Evolutionary conservation across 306 rosid genomes (phyloP).

Genomic region (Bauhinia variegata): DNA sequence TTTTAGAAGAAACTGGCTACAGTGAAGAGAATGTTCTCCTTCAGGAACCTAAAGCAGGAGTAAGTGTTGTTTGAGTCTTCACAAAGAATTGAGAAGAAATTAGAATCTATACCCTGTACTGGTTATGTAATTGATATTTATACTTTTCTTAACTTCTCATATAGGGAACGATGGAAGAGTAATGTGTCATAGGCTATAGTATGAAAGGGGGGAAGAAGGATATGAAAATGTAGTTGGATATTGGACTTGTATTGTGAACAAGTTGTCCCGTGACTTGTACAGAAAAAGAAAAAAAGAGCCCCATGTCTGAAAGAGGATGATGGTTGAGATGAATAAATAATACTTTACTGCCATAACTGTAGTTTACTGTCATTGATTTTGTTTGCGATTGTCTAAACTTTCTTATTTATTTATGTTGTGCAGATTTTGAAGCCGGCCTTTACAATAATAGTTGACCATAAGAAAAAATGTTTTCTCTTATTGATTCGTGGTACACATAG

Average conservation of each 20-base stretch:
- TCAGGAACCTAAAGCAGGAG: conserved; percentile 96
- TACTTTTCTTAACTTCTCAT: conserved; percentile 7
- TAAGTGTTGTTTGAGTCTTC: conserved; percentile 48
- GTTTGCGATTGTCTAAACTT: background rate
- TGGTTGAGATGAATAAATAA: background rate
- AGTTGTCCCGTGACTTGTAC: too few species aligned
- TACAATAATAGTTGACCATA: conserved; percentile 76
- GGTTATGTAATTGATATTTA: conserved; percentile 3
- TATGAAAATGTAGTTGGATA: background rate
- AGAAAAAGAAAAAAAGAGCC: too few species aligned
- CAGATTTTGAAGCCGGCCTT: conserved; percentile 98
- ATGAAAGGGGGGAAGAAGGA: conserved; percentile 10
- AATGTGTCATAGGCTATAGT: conserved; percentile 13
- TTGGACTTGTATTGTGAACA: background rate
- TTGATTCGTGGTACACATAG: conserved; percentile 96
- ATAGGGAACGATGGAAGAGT: conserved; percentile 8
- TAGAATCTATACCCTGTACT: conserved; percentile 16
- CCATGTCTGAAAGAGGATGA: background rate
- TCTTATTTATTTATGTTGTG: conserved; percentile 34
- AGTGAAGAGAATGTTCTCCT: conserved; percentile 73
- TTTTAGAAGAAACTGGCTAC: conserved; percentile 86
- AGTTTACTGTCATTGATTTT: conserved; percentile 3
- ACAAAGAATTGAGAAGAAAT: background rate
- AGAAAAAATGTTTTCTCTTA: conserved; percentile 61
- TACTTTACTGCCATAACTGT: conserved; percentile 19